Conservation (phyloP, 1,284 basidiomycete genomes). For the Blastosporella zonata region DNA sequence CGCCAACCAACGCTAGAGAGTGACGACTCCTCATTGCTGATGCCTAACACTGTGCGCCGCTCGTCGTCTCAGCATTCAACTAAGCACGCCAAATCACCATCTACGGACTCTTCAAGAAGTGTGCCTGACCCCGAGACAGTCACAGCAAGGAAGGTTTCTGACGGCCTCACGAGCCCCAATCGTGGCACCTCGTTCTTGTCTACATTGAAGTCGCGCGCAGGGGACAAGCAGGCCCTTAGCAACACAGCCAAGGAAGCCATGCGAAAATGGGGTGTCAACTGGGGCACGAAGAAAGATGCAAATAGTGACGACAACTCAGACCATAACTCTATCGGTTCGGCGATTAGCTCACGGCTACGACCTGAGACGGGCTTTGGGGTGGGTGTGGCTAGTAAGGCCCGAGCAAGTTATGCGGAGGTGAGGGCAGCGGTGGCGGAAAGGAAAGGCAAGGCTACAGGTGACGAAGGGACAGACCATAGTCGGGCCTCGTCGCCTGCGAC, state of each 20-base stretch:
- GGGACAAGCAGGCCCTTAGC: constrained; percentile 80
- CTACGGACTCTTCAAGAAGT: constrained; percentile 21
- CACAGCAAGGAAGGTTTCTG: constrained; percentile 29
- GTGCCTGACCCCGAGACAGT: constrained; percentile 16
- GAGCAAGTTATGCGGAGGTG: constrained; percentile 67
- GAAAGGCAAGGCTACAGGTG: constrained; percentile 40
- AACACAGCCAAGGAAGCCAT: constrained; percentile 82
- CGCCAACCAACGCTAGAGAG: constrained; percentile 20
- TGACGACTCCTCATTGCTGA: constrained; percentile 21
- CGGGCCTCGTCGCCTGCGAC: constrained; percentile 21
- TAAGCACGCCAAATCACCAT: constrained; percentile 22
- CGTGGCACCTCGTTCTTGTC: constrained; percentile 60
- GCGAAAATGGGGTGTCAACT: constrained; percentile 86
- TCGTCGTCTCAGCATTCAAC: constrained; percentile 33
- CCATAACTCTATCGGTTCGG: constrained; percentile 38
- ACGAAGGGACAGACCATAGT: constrained; percentile 10
- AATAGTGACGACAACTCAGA: constrained; percentile 43
- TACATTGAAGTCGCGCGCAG: constrained; percentile 71
- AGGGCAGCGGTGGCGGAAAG: constrained; percentile 66
- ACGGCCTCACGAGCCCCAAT: constrained; percentile 28
- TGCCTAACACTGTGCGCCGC: constrained; percentile 21
- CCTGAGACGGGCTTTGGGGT: constrained; percentile 26
- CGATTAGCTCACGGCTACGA: constrained; percentile 36
- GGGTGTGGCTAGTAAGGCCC: constrained; percentile 36
- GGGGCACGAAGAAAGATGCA: constrained; percentile 62